A percentile compares a stretch with the other conserved stretches of the same genome.
Evolutionary conservation across 2,329 filamentous ascomycete species (phyloP).

Genomic region (Cadophora sp.): DNA sequence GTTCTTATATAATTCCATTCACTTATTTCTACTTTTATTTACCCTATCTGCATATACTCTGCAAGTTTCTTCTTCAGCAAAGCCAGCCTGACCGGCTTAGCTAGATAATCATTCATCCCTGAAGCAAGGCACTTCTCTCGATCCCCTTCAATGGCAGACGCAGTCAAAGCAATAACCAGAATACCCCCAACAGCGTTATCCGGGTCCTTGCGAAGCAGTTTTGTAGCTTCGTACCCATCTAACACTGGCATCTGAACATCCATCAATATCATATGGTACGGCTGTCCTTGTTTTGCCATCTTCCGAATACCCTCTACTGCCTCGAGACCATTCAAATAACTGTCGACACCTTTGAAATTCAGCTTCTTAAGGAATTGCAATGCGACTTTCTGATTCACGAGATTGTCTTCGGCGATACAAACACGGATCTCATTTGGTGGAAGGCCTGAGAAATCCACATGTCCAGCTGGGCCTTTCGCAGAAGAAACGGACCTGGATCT

Average conservation of each 20-base stretch:
- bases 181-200: constrained; percentile 80
- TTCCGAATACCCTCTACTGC: constrained; percentile 84
- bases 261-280: constrained; percentile 93
- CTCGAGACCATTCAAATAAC: constrained; percentile 87
- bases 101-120: constrained; percentile 97
- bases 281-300: constrained; percentile 72
- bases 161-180: constrained; percentile 97
- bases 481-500: background rate
- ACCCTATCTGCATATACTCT: constrained; percentile 58
- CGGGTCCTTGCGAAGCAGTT: constrained; percentile 77
- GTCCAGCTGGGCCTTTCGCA: background rate
- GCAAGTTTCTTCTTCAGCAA: constrained; percentile 85
- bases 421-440: constrained; percentile 81
- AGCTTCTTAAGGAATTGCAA: constrained; percentile 88
- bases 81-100: constrained; percentile 91
- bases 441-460: constrained; percentile 69
- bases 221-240: constrained; percentile 91
- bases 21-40: background rate
- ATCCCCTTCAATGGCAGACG: constrained; percentile 91
- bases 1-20: too few relatives aligned
- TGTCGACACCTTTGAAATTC: constrained; percentile 81
- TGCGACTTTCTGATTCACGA: constrained; percentile 93
- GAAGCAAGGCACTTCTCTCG: constrained; percentile 93
- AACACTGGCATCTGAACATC: constrained; percentile 96
- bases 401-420: constrained; percentile 94